Conservation (phyloP, 192 early-diverging fungal species). For the Phlyctochytrium arcticum region DNA sequence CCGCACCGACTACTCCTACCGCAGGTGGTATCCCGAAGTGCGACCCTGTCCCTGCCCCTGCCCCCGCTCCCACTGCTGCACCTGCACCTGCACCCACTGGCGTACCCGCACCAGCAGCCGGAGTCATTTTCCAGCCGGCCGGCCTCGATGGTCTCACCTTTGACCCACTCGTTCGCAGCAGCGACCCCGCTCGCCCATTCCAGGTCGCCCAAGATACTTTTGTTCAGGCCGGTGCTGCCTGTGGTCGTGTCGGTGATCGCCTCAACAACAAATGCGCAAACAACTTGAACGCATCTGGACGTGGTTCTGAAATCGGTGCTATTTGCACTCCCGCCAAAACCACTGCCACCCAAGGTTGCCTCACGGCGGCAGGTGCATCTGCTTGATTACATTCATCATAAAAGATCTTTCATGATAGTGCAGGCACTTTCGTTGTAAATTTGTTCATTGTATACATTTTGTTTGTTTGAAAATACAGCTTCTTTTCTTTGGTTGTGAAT, state of each 20-base stretch:
- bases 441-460: too few relatives aligned
- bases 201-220: not conserved
- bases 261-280: not conserved
- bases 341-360: not conserved
- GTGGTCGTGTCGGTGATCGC: not conserved
- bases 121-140: not conserved
- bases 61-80: not conserved
- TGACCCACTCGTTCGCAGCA: not conserved
- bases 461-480: too few relatives aligned
- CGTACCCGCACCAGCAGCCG: not conserved
- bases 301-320: not conserved
- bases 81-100: not conserved
- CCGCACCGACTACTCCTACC: not conserved
- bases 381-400: too few relatives aligned
- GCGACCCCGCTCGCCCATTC: not conserved
- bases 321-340: not conserved
- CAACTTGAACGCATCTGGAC: not conserved
- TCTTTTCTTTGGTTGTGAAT: too few relatives aligned
- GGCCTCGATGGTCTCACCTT: not conserved
- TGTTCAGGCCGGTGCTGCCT: not conserved
- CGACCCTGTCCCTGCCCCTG: too few relatives aligned
- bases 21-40: too few relatives aligned
- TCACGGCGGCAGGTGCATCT: not conserved
- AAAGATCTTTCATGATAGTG: too few relatives aligned
- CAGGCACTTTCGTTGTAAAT: too few relatives aligned